Evolutionary conservation across 352 stramenopile species (phyloP), one percentile per base, ranked within the genome.

Genomic region (Pythium insidiosum): DNA sequence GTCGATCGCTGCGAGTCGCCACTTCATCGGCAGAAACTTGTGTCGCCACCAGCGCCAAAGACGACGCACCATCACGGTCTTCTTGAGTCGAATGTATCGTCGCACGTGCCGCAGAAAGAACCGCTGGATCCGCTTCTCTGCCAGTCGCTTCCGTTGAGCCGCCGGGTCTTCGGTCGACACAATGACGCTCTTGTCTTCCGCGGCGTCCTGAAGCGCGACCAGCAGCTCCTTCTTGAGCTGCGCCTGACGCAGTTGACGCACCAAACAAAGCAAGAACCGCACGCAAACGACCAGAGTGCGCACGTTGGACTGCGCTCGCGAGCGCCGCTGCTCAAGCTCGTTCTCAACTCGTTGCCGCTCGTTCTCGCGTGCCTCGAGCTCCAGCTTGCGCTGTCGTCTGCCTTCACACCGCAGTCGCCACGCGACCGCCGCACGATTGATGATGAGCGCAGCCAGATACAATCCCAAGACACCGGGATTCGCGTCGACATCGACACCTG

Each of bases 101-200:
- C 61, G 47, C 11, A 84, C 72, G 33, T 47, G 53, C 2, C 58
- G 44, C 5, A 63, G 21, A 42, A 84, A 82, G 47, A 88, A 88
- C 9, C 63, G 62, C 41, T 61, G 38, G 47, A 88, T 69, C 5
- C 50, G 43, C 23, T 53, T 47, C 13, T 49, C 16, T 3, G 73
- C 62, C 12, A 85, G 40, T 36, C 38, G 29, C 10, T 26, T 33
- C 1, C 26, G 16, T 12, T 42, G 9, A 38, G 38, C 2, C 36
- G 5, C 47, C 2, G 35, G 28, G 0, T 38, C 30, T 1, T 16
- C 26, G 1, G 7, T 36, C 23, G 33, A 6, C 20, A 28, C 3
- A 13, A 21, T 28, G 12, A 55, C 34, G 29, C 52, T 50, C 11
- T 31, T 35, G 37, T 80, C 70, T 41, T 84, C 70, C 0, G 43